These are phyloP conservation scores for Hymenoscyphus fraxineus DNA, from an alignment of 2,329 filamentous ascomycete genomes.

Conservation along the genomic window DNA sequence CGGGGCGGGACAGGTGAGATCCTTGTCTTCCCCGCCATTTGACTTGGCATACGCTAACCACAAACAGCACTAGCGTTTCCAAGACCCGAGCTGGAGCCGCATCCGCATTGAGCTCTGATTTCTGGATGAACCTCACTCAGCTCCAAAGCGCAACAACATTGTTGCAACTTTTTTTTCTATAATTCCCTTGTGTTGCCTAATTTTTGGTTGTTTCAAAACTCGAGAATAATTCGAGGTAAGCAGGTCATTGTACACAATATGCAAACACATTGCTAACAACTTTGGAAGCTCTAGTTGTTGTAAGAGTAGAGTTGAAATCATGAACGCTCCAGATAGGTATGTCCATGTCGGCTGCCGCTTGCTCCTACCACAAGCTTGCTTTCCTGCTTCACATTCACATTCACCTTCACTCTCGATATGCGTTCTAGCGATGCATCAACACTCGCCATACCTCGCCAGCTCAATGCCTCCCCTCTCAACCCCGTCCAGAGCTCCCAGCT, in stretches of 20 bases:
- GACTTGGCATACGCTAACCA: not conserved
- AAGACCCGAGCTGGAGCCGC: not conserved
- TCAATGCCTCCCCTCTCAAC: not conserved
- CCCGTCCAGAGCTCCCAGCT: not conserved
- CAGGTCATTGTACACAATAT: not conserved
- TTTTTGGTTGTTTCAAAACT: not conserved
- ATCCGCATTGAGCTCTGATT: not conserved
- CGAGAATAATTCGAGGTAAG: not conserved
- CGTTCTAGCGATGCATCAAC: not conserved
- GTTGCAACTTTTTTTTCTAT: not conserved
- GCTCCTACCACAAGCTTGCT: not conserved
- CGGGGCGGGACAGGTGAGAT: no score
- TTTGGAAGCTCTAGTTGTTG: not conserved
- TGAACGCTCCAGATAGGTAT: constrained; percentile 54
- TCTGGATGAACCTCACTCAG: not conserved
- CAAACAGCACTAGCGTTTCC: not conserved
- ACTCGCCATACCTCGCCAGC: not conserved
- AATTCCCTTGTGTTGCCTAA: not conserved
- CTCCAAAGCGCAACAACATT: not conserved
- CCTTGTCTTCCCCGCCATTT: not conserved
- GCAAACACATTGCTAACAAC: not conserved
- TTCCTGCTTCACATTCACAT: not conserved
- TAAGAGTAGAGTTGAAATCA: constrained; percentile 27
- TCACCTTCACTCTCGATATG: not conserved
- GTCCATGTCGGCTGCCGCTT: constrained; percentile 23